A percentile compares a stretch with the other conserved stretches of the same genome.
Evolutionary conservation across 208 protist species (phyloP).

Genomic region (Histomonas meleagridis): DNA sequence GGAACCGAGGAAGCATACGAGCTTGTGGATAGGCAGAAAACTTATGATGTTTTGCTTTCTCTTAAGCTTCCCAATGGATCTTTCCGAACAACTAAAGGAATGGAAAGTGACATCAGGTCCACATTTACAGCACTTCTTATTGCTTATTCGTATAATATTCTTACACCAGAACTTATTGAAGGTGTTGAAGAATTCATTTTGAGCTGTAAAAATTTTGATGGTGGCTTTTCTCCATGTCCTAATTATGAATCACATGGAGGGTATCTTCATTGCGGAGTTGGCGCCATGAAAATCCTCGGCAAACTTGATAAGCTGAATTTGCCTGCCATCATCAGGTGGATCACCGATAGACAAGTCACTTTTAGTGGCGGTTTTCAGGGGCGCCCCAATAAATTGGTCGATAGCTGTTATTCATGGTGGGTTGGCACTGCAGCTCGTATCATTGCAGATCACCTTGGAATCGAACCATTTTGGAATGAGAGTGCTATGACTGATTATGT

Average conservation of each 20-base stretch:
- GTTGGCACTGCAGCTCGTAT: constrained; percentile 14
- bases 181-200: neutral
- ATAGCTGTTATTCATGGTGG: constrained; percentile 50
- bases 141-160: constrained; percentile 6
- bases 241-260: constrained; percentile 48
- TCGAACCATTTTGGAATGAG: neutral
- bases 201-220: neutral
- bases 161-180: neutral
- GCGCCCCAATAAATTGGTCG: constrained; percentile 49
- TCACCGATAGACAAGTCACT: constrained; percentile 32
- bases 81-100: constrained; percentile 61
- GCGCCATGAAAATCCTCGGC: constrained; percentile 37
- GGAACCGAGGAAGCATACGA: too few relatives aligned
- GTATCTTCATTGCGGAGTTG: constrained; percentile 47
- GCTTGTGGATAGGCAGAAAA: too few relatives aligned
- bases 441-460: neutral
- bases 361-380: constrained; percentile 46
- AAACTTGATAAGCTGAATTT: constrained; percentile 20
- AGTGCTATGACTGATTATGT: neutral
- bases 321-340: constrained; percentile 40
- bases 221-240: neutral
- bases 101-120: constrained; percentile 57
- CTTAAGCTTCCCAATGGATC: constrained; percentile 52
- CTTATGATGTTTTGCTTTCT: too few relatives aligned
- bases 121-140: constrained; percentile 12